These are phyloP conservation scores for Leccinum aurantiacum DNA, from an alignment of 768 basidiomycete species.

Conservation along the genomic window DNA sequence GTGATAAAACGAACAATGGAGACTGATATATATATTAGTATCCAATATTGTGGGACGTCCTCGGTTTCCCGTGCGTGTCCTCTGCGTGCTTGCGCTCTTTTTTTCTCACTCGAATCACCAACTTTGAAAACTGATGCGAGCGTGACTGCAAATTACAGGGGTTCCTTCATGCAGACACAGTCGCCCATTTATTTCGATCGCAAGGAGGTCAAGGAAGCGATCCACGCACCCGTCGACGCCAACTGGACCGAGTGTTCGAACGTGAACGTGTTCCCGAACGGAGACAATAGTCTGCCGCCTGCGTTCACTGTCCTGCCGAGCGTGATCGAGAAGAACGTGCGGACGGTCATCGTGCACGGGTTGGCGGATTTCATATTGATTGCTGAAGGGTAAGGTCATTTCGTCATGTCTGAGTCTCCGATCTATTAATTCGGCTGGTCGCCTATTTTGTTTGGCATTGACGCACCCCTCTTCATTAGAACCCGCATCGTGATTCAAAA, in stretches of 20 bases:
- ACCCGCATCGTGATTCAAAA: constrained; percentile 64
- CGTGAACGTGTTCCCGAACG: constrained; percentile 57
- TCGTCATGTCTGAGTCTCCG: background rate
- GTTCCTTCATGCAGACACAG: constrained; percentile 55
- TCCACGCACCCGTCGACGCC: constrained; percentile 60
- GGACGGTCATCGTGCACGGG: constrained; percentile 70
- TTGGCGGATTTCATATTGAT: constrained; percentile 73
- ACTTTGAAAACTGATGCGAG: too few species aligned
- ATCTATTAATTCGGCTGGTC: background rate
- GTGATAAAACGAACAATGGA: background rate
- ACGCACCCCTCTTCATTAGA: background rate
- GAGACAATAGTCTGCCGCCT: constrained; percentile 61
- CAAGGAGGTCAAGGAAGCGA: constrained; percentile 58
- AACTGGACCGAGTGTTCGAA: constrained; percentile 62
- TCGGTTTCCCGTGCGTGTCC: constrained; percentile 68
- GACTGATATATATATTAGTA: constrained; percentile 33
- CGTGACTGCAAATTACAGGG: constrained; percentile 34
- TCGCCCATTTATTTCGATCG: constrained; percentile 71
- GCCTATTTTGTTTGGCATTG: background rate
- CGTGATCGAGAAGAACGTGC: constrained; percentile 72
- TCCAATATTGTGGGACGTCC: constrained; percentile 75
- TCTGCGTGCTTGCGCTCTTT: too few species aligned
- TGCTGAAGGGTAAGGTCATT: constrained; percentile 60
- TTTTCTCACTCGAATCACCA: too few species aligned
- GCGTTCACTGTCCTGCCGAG: constrained; percentile 65